Evolutionary conservation across 306 rosid species (phyloP), one percentile per base, ranked within the genome.

Genomic region (Acmispon strigosus): DNA sequence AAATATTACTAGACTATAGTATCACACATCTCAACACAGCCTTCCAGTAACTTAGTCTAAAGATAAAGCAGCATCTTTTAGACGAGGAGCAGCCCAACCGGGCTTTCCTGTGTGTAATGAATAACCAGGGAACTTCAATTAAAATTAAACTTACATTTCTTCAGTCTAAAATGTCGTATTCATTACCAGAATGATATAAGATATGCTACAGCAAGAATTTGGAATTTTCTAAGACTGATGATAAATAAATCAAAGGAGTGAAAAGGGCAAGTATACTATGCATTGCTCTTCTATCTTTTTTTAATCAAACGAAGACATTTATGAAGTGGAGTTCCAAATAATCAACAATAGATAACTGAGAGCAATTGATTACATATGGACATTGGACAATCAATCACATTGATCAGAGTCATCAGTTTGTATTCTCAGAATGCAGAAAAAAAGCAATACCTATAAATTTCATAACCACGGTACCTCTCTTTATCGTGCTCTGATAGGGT

Each of bases 71-170:
- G 96, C 97, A 73, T 93, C 97, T 81, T 88, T 90, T 45, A 93
- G 97, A 75, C 92, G 94, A 55, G 97, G 98, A 2, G 98, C 98
- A 10, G 97, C 96, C 96, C 96, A 88, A 72, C 97, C 96, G 9
- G 81, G 62, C 72, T 81, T 93, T 76, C 98, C 97, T 93, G 81
- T 10, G 50, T 76, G 11, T 73, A 62, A 18, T 66, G 77, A 75
- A 47, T 5, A 47, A 65, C 53, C 73, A 72, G 36, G 8, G 68
- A 66, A 64, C 16, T 66, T 78, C 45, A 76, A 43, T 45, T 44
- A 19, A 62, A 82, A 13, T 20, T 45, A 13, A 29, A 61, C 17
- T 45, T 34, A 9, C 11, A 37, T 18, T 67, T 66, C 37, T 69
- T 62, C 55, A 34, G 22, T 22, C 61, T 73, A 84, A 41, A 64